These are phyloP conservation scores for Pichia occidentalis DNA, from an alignment of 805 yeast genomes.

Conservation along the genomic window DNA sequence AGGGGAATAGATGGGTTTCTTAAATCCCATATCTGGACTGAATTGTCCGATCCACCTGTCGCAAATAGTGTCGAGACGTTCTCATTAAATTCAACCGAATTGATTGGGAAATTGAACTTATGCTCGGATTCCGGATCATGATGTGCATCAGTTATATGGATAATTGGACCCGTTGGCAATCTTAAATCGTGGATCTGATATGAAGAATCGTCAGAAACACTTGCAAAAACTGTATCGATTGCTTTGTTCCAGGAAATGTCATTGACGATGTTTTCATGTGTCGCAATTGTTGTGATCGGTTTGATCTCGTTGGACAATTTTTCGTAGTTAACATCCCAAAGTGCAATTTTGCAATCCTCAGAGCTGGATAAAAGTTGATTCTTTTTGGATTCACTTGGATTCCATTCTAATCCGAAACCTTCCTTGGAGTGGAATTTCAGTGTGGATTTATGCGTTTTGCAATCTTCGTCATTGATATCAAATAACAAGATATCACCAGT, in stretches of 20 bases:
- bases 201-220: slow-evolving; percentile 63
- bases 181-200: slow-evolving; percentile 59
- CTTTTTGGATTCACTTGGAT: slow-evolving; percentile 27
- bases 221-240: slow-evolving; percentile 46
- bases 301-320: slow-evolving; percentile 17
- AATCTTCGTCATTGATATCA: slow-evolving; percentile 24
- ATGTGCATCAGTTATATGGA: slow-evolving; percentile 44
- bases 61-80: slow-evolving; percentile 48
- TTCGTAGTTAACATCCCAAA: slow-evolving; percentile 51
- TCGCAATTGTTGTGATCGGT: slow-evolving; percentile 43
- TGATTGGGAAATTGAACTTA: slow-evolving; percentile 33
- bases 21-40: slow-evolving; percentile 70
- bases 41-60: slow-evolving; percentile 72
- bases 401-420: slow-evolving; percentile 73
- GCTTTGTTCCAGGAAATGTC: slow-evolving; percentile 55
- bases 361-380: slow-evolving; percentile 55
- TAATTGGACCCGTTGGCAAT: slow-evolving; percentile 32
- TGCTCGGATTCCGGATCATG: slow-evolving; percentile 35
- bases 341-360: slow-evolving; percentile 58
- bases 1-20: slow-evolving; percentile 54
- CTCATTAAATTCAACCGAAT: slow-evolving; percentile 63
- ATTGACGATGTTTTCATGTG: slow-evolving; percentile 56
- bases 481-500: slow-evolving; percentile 44
- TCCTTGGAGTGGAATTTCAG: slow-evolving; percentile 54
- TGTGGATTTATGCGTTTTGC: slow-evolving; percentile 18